These are phyloP conservation scores for Tetrahymena elliotti DNA, from an alignment of 73 alveolate species.

Conservation along the genomic window DNA sequence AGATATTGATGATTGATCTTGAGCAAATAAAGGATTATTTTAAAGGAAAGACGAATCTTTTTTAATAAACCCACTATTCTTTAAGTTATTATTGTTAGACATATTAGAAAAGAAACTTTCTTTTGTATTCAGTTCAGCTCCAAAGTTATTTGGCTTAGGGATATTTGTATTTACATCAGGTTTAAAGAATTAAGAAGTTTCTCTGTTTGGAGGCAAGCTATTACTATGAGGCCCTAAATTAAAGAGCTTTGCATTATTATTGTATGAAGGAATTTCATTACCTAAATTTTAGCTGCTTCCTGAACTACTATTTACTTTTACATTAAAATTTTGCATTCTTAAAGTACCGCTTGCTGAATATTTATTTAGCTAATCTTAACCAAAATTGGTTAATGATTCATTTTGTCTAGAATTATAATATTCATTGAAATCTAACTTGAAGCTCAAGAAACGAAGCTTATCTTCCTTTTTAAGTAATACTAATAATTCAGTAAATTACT, in stretches of 20 bases:
- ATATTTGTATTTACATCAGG: background rate
- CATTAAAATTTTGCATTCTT: background rate
- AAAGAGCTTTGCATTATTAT: background rate
- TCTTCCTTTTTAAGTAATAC: slow-evolving; percentile 36
- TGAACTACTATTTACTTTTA: background rate
- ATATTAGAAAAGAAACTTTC: background rate
- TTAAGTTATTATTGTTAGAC: background rate
- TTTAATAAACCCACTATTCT: background rate
- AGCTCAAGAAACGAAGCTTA: slow-evolving; percentile 63
- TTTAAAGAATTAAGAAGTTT: background rate
- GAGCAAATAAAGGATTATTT: background rate
- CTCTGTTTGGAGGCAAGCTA: background rate
- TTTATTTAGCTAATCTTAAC: background rate
- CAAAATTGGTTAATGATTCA: background rate
- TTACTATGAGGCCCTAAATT: background rate
- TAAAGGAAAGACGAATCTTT: background rate
- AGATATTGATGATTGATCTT: background rate
- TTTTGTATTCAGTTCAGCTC: background rate
- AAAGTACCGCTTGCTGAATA: background rate
- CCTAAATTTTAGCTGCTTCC: background rate
- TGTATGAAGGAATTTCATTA: background rate
- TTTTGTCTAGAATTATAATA: slow-evolving; percentile 47
- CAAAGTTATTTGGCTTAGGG: background rate
- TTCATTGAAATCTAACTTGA: slow-evolving; percentile 84
- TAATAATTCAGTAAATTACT: slow-evolving; percentile 24